These are phyloP conservation scores for Blastobotrys peoriensis DNA, from an alignment of 805 yeast species.

Conservation along the genomic window DNA sequence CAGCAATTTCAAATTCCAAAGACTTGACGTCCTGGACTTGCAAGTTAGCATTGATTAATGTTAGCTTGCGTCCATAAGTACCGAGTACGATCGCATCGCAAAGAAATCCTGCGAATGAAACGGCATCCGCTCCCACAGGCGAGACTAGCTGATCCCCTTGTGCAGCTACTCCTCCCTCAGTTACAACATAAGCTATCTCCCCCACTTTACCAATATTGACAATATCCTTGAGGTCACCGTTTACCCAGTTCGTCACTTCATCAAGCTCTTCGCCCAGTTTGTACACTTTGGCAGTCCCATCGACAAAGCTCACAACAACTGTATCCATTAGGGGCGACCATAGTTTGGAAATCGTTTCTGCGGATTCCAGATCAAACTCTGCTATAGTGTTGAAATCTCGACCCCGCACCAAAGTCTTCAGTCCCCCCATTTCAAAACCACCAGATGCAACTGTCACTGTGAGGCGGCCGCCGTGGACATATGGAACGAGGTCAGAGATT, in stretches of 20 bases:
- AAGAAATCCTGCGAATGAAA: not conserved
- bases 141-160: not conserved
- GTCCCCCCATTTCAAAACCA: slow-evolving; percentile 5
- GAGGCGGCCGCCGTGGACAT: not conserved
- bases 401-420: slow-evolving; percentile 2
- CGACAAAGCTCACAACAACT: not conserved
- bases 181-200: too few species aligned
- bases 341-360: not conserved
- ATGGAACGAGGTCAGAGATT: slow-evolving; percentile 7
- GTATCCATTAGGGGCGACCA: not conserved
- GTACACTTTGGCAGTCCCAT: not conserved
- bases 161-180: too few species aligned
- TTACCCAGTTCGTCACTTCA: not conserved
- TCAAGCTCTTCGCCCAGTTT: not conserved
- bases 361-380: slow-evolving; percentile 1
- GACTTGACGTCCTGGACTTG: not conserved
- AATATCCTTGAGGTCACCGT: too few species aligned
- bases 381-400: slow-evolving; percentile 1
- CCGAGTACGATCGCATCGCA: not conserved
- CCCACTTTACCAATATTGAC: too few species aligned
- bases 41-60: not conserved
- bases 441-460: slow-evolving; percentile 4
- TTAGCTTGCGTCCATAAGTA: not conserved
- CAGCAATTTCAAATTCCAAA: not conserved
- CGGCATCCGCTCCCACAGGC: not conserved